Conservation (phyloP, 2,329 filamentous ascomycete genomes). For the Fusarium nygamai region DNA sequence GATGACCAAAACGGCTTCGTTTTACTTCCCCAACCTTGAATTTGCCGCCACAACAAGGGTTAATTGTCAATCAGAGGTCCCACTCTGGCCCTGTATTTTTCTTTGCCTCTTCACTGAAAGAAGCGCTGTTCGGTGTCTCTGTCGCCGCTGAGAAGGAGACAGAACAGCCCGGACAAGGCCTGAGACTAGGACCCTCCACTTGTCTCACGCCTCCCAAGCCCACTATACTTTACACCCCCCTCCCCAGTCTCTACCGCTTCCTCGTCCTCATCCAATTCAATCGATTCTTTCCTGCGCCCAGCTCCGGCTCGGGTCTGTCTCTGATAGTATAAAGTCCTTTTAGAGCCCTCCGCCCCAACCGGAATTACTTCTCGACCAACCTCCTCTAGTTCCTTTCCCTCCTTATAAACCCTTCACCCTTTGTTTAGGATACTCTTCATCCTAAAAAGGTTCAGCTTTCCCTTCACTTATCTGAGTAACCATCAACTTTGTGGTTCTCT, state of each 20-base stretch:
- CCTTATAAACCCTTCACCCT: constrained; percentile 5
- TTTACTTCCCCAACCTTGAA: constrained; percentile 27
- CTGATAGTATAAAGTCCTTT: constrained; percentile 45
- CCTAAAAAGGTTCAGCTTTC: constrained; percentile 25
- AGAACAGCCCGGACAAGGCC: neutral
- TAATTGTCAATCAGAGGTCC: constrained; percentile 7
- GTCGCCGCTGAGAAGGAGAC: constrained; percentile 7
- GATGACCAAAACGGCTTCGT: constrained; percentile 7
- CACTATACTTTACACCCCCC: constrained; percentile 18
- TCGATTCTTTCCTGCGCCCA: constrained; percentile 22
- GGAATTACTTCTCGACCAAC: constrained; percentile 15
- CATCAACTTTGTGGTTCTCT: constrained; percentile 32
- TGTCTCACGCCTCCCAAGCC: constrained; percentile 35
- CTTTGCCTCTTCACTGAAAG: constrained; percentile 15
- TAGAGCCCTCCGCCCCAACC: constrained; percentile 41
- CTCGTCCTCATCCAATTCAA: constrained; percentile 29
- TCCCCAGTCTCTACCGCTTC: constrained; percentile 29
- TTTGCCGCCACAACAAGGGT: constrained; percentile 27
- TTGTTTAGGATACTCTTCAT: constrained; percentile 31
- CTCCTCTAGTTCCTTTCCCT: constrained; percentile 20
- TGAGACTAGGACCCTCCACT: constrained; percentile 27
- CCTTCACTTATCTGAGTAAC: constrained; percentile 29
- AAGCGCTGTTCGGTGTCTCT: constrained; percentile 12
- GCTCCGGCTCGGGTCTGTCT: constrained; percentile 35
- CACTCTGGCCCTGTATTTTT: constrained; percentile 9